phyloP scores from a whole-genome alignment of 75 land plant species.

The Cunninghamia lanceolata region DNA sequence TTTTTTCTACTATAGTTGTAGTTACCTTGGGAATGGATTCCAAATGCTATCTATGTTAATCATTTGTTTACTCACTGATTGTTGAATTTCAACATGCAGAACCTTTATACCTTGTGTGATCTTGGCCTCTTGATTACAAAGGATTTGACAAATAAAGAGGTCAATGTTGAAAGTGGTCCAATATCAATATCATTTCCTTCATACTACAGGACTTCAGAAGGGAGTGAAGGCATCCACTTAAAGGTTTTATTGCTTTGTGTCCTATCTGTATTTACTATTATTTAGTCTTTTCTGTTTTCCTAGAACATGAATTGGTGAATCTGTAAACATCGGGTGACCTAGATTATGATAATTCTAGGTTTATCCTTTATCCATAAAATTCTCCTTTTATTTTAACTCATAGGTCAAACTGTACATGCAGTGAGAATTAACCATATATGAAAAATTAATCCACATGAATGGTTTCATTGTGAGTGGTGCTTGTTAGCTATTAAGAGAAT shows the following conservation, averaged over 20 bases:
- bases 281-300: neutral
- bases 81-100: constrained; percentile 27
- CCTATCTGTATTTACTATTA: neutral
- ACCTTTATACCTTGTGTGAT: constrained; percentile 67
- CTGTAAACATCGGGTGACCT: neutral
- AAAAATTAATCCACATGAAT: neutral
- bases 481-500: neutral
- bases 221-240: neutral
- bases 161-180: neutral
- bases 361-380: neutral
- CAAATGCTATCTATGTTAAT: neutral
- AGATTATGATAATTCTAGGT: neutral
- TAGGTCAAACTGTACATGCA: neutral
- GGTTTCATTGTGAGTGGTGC: neutral
- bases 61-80: neutral
- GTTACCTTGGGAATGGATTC: neutral
- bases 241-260: neutral
- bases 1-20: neutral
- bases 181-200: neutral
- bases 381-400: neutral
- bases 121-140: constrained; percentile 63
- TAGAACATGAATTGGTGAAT: neutral
- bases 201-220: constrained; percentile 1
- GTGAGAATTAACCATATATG: neutral
- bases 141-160: constrained; percentile 26